phyloP scores from a whole-genome alignment of 768 basidiomycete genomes.

The Chalciporus chontae region DNA sequence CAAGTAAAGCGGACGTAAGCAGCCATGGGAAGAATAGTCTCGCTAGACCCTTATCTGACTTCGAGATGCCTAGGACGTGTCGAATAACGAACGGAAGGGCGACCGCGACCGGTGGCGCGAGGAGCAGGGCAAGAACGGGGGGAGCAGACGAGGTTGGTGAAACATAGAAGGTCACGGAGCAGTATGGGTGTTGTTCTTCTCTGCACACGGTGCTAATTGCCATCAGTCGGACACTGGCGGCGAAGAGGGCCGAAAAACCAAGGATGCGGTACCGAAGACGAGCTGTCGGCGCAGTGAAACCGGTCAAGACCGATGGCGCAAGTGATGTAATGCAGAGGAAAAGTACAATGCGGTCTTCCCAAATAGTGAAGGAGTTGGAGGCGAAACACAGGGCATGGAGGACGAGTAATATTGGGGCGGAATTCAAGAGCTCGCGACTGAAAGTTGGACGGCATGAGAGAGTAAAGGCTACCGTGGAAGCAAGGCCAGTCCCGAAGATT shows the following conservation, averaged over 20 bases:
- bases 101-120: constrained; percentile 55
- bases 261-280: constrained; percentile 75
- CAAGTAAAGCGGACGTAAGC: constrained; percentile 54
- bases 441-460: constrained; percentile 38
- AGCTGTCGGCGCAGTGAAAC: constrained; percentile 62
- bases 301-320: constrained; percentile 54
- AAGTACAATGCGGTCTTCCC: constrained; percentile 85
- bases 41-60: constrained; percentile 74
- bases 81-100: constrained; percentile 55
- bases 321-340: constrained; percentile 72
- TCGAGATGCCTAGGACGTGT: constrained; percentile 58
- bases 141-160: constrained; percentile 67
- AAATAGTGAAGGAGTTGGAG: constrained; percentile 96
- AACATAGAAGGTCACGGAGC: constrained; percentile 85
- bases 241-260: constrained; percentile 63
- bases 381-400: constrained; percentile 76
- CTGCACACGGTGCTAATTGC: constrained; percentile 83
- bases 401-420: constrained; percentile 47
- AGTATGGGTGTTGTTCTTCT: constrained; percentile 92
- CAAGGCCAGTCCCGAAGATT: constrained; percentile 47
- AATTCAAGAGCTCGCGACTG: constrained; percentile 22
- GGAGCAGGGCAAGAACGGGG: constrained; percentile 52
- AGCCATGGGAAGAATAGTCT: constrained; percentile 56
- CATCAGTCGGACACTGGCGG: constrained; percentile 70
- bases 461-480: constrained; percentile 45